A percentile compares a stretch with the other conserved stretches of the same genome.
These are phyloP conservation scores for Botrytis paeoniae DNA, from an alignment of 2,329 filamentous ascomycete genomes.

Conservation along the genomic window DNA sequence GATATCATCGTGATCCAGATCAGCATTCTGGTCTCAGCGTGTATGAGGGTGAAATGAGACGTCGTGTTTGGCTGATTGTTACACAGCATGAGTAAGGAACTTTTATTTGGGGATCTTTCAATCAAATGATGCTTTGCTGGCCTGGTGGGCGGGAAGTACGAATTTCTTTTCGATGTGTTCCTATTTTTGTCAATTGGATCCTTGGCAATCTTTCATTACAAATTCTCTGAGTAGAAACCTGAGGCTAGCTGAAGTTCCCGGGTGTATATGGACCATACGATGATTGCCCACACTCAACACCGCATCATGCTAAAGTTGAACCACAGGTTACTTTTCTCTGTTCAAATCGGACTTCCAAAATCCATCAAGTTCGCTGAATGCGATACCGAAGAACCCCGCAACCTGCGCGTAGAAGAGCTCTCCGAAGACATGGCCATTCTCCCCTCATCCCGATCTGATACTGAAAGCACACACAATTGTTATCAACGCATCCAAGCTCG, in stretches of 20 bases:
- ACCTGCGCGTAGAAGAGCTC: conserved; percentile 65
- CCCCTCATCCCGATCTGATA: conserved; percentile 53
- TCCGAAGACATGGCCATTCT: conserved; percentile 52
- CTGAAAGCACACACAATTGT: conserved; percentile 56
- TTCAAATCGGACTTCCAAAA: conserved; percentile 64
- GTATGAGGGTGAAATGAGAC: conserved; percentile 60
- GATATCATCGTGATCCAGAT: conserved; percentile 55
- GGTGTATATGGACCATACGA: background rate
- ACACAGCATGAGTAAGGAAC: conserved; percentile 51
- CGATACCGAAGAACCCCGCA: conserved; percentile 60
- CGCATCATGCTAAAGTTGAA: background rate
- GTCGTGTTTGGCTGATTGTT: conserved; percentile 54
- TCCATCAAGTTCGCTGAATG: conserved; percentile 62
- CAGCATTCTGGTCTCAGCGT: conserved; percentile 49
- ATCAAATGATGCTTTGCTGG: background rate
- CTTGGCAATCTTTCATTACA: background rate
- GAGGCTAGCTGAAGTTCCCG: background rate
- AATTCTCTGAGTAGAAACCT: background rate
- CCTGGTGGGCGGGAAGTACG: background rate
- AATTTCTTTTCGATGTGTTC: background rate
- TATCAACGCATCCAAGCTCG: conserved; percentile 52
- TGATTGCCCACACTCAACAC: background rate
- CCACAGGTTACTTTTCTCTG: conserved; percentile 53
- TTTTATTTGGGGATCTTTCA: background rate
- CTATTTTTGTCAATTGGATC: background rate